Conservation (phyloP, 1,284 basidiomycete species). For the Tylopilus sp. region DNA sequence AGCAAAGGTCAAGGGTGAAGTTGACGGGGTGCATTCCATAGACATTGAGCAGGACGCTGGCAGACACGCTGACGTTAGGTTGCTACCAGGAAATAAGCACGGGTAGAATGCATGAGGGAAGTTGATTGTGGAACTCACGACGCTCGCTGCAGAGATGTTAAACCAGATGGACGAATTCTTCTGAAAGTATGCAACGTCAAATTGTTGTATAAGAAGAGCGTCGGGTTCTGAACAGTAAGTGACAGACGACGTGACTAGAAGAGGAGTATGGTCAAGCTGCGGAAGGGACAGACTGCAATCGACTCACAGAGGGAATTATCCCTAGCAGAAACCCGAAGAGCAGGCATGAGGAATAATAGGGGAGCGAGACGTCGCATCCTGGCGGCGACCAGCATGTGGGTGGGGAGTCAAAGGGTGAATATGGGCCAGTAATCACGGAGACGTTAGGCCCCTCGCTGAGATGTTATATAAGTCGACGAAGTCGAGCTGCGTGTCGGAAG, state of each 20-base stretch:
- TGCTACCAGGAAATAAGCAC: constrained; percentile 43
- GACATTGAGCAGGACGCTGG: constrained; percentile 73
- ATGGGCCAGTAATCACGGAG: constrained; percentile 32
- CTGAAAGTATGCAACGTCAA: constrained; percentile 72
- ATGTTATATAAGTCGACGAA: constrained; percentile 21
- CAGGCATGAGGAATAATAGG: constrained; percentile 40
- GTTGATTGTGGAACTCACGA: constrained; percentile 44
- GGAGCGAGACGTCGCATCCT: constrained; percentile 56
- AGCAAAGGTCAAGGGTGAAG: constrained; percentile 74
- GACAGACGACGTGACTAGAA: constrained; percentile 75
- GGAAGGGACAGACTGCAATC: background rate
- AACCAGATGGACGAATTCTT: constrained; percentile 67
- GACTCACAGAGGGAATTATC: constrained; percentile 57
- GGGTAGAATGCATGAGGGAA: constrained; percentile 21
- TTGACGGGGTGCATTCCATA: constrained; percentile 80
- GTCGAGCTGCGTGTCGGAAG: constrained; percentile 28
- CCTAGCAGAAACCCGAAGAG: constrained; percentile 41
- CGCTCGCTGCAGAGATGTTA: constrained; percentile 69
- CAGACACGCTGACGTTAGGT: constrained; percentile 71
- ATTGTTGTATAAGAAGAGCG: constrained; percentile 73
- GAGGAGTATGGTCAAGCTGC: constrained; percentile 1
- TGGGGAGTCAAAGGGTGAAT: constrained; percentile 18
- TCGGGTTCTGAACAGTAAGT: constrained; percentile 82
- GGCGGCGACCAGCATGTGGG: constrained; percentile 66
- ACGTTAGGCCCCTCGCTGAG: constrained; percentile 4